Conservation (phyloP, 306 rosid genomes). For the Fragaria nilgerrensis region DNA sequence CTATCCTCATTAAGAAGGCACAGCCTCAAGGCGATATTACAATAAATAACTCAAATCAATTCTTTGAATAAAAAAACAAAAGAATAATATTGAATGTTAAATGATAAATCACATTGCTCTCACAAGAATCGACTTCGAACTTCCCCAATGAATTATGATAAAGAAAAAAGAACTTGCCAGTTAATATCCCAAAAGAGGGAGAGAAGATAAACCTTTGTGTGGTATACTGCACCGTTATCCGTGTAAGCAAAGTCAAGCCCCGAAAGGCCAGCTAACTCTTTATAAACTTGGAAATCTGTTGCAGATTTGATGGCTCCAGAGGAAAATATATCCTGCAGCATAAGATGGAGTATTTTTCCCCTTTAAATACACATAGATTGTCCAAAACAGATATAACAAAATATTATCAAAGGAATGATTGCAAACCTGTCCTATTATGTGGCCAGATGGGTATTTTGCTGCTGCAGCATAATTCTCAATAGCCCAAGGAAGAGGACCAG, state of each 20-base stretch:
- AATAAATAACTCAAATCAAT: neutral
- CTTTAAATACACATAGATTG: conserved; percentile 20
- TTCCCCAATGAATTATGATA: conserved; percentile 23
- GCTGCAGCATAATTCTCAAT: conserved; percentile 72
- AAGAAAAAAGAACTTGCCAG: conserved; percentile 10
- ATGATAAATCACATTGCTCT: neutral
- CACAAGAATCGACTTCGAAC: neutral
- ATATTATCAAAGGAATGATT: conserved; percentile 12
- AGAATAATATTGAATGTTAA: neutral
- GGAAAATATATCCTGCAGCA: conserved; percentile 77
- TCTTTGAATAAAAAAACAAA: neutral
- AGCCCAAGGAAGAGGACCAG: conserved; percentile 96
- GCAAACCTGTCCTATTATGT: conserved; percentile 71
- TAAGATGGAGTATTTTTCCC: conserved; percentile 14
- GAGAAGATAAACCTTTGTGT: conserved; percentile 66
- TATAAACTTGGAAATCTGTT: conserved; percentile 91
- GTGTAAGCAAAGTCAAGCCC: conserved; percentile 91
- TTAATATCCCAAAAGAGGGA: conserved; percentile 20
- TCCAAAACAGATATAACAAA: conserved; percentile 1
- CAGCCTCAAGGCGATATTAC: neutral
- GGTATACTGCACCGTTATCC: conserved; percentile 88
- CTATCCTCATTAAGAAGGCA: neutral
- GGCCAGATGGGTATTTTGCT: conserved; percentile 90
- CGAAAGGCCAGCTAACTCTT: conserved; percentile 85
- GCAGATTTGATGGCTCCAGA: conserved; percentile 91